These are phyloP conservation scores for Candida nanaspora DNA, from an alignment of 805 yeast genomes.

Conservation along the genomic window DNA sequence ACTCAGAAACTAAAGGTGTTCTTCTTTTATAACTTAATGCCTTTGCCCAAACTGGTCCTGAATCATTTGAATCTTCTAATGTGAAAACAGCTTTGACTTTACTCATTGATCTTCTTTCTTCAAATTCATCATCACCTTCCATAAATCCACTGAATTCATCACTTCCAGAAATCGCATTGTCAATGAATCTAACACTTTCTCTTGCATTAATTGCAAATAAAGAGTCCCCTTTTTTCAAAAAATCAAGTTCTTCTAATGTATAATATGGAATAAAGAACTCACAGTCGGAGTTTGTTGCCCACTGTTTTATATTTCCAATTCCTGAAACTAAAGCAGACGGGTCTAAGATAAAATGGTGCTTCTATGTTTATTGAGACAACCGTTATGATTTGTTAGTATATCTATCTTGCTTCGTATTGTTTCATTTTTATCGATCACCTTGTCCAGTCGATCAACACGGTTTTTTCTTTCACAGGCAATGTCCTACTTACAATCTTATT, in stretches of 20 bases:
- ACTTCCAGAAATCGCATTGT: conserved; percentile 23
- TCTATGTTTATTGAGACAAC: too few species aligned
- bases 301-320: conserved; percentile 56
- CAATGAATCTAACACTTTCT: conserved; percentile 58
- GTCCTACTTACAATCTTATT: too few species aligned
- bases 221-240: conserved; percentile 44
- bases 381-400: too few species aligned
- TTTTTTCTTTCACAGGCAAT: too few species aligned
- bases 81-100: conserved; percentile 16
- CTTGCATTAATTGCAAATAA: conserved; percentile 58
- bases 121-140: background rate
- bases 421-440: too few species aligned
- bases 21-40: conserved; percentile 38
- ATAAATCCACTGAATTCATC: background rate
- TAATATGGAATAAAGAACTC: conserved; percentile 46
- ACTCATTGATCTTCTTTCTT: conserved; percentile 3
- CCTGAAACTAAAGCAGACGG: conserved; percentile 66
- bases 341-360: conserved; percentile 45
- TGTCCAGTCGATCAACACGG: too few species aligned
- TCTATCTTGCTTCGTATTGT: too few species aligned
- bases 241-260: conserved; percentile 55
- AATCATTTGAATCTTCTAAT: conserved; percentile 35
- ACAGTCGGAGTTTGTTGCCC: conserved; percentile 40
- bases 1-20: conserved; percentile 35
- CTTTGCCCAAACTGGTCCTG: conserved; percentile 43